These are phyloP conservation scores for Ogataea paraovalis DNA, from an alignment of 805 yeast genomes.

Conservation along the genomic window DNA sequence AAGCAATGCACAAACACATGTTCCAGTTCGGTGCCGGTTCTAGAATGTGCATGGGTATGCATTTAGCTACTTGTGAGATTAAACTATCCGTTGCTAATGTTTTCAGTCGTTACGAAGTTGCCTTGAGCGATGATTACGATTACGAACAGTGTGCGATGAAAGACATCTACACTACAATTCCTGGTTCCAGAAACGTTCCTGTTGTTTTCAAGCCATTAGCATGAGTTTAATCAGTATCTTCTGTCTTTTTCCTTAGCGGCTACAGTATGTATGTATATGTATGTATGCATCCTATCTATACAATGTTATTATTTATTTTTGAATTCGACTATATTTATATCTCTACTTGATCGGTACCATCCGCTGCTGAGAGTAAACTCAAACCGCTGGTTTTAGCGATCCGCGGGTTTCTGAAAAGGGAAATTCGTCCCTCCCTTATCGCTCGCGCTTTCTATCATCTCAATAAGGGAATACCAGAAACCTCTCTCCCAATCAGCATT, in stretches of 20 bases:
- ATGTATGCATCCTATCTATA: too few species aligned
- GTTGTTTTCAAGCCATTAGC: conserved; percentile 9
- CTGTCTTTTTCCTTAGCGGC: too few species aligned
- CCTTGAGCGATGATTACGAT: conserved; percentile 22
- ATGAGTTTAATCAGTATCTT: neutral
- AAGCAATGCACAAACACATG: conserved; percentile 47
- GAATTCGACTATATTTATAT: too few species aligned
- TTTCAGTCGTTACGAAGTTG: conserved; percentile 41
- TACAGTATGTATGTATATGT: too few species aligned
- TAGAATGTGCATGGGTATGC: conserved; percentile 72
- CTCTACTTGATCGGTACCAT: too few species aligned
- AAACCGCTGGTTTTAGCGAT: neutral
- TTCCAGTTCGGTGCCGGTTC: conserved; percentile 73
- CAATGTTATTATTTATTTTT: too few species aligned
- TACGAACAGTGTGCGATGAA: conserved; percentile 24
- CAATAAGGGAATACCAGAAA: too few species aligned
- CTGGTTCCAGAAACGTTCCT: conserved; percentile 23
- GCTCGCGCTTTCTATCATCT: too few species aligned
- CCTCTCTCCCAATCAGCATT: too few species aligned
- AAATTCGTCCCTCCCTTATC: neutral
- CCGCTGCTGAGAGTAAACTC: too few species aligned
- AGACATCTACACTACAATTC: conserved; percentile 31
- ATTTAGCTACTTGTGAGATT: conserved; percentile 63
- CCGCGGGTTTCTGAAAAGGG: neutral
- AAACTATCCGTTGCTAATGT: conserved; percentile 52